These are phyloP conservation scores for Leptographium galeiforme DNA, from an alignment of 2,329 filamentous ascomycete genomes.

Conservation along the genomic window DNA sequence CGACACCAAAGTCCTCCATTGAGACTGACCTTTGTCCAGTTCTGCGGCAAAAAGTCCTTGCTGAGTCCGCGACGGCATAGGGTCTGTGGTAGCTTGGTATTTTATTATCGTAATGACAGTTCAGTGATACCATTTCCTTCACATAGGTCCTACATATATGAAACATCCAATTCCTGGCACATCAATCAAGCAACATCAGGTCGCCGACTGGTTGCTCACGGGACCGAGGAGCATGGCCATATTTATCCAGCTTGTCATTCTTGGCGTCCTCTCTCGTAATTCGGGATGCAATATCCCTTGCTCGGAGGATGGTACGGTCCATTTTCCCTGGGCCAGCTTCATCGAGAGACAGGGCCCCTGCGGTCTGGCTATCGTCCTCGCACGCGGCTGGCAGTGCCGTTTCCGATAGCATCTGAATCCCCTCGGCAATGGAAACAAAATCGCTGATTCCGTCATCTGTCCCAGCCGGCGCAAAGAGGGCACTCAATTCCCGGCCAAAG, in stretches of 20 bases:
- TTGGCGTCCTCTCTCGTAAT: too few species aligned
- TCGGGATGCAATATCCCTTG: neutral
- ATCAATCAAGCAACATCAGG: conserved; percentile 4
- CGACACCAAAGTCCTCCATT: too few species aligned
- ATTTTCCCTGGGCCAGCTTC: neutral
- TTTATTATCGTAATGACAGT: neutral
- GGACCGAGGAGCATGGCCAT: neutral
- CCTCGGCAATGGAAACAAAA: conserved; percentile 1
- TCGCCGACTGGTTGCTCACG: neutral
- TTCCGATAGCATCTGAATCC: neutral
- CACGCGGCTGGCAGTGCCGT: neutral
- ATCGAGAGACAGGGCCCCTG: neutral
- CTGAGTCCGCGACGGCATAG: neutral
- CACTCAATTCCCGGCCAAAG: conserved; percentile 3
- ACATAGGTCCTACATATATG: neutral
- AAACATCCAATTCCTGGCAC: conserved; percentile 2
- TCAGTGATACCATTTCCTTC: conserved; percentile 1
- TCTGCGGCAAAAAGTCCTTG: conserved; percentile 23
- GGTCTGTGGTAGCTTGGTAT: neutral
- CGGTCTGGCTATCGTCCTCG: too few species aligned
- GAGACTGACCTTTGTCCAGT: conserved; percentile 15
- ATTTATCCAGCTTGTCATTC: neutral
- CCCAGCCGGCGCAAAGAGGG: conserved; percentile 3
- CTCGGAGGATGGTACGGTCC: neutral
- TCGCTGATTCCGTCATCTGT: neutral